Percentiles rank a stretch among this genome's conserved stretches.
Conservation (phyloP, 2,329 filamentous ascomycete genomes). For the Grosmannia penicillata region DNA sequence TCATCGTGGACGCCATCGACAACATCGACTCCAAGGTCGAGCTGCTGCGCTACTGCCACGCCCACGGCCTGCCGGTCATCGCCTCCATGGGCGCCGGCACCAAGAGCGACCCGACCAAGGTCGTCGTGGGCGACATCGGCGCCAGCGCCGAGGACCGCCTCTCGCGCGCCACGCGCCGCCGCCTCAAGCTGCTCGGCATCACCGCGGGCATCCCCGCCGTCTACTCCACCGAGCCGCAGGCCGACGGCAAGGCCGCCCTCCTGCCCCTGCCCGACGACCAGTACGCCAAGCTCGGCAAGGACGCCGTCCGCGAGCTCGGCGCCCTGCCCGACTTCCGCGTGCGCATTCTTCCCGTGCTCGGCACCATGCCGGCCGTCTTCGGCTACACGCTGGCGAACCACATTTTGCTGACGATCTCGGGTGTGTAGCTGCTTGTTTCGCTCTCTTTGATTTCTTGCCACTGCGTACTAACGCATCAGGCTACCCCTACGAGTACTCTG, state of each 20-base stretch:
- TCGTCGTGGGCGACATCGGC: constrained; percentile 85
- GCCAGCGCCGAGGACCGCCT: constrained; percentile 77
- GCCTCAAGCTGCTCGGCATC: constrained; percentile 64
- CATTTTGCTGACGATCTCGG: constrained; percentile 63
- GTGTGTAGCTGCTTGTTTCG: constrained; percentile 13
- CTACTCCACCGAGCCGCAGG: constrained; percentile 81
- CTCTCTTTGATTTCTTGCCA: neutral
- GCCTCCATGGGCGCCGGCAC: constrained; percentile 94
- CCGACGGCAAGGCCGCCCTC: constrained; percentile 79
- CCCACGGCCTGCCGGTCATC: constrained; percentile 65
- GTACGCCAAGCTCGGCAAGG: constrained; percentile 54
- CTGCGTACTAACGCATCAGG: constrained; percentile 25
- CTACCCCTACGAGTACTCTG: constrained; percentile 76
- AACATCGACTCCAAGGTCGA: constrained; percentile 96
- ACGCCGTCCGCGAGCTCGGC: constrained; percentile 66
- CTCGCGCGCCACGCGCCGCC: constrained; percentile 68
- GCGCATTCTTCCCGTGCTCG: constrained; percentile 84
- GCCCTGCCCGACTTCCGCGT: constrained; percentile 87
- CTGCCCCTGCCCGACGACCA: constrained; percentile 80
- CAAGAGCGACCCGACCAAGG: constrained; percentile 72
- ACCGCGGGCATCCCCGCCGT: constrained; percentile 79
- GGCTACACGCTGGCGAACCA: constrained; percentile 87
- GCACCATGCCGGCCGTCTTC: constrained; percentile 95
- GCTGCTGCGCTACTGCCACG: constrained; percentile 74
- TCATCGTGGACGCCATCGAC: constrained; percentile 93